A percentile compares a stretch with the other conserved stretches of the same genome.
Conservation (phyloP, 768 basidiomycete species). For the Daedaleopsis nitida region DNA sequence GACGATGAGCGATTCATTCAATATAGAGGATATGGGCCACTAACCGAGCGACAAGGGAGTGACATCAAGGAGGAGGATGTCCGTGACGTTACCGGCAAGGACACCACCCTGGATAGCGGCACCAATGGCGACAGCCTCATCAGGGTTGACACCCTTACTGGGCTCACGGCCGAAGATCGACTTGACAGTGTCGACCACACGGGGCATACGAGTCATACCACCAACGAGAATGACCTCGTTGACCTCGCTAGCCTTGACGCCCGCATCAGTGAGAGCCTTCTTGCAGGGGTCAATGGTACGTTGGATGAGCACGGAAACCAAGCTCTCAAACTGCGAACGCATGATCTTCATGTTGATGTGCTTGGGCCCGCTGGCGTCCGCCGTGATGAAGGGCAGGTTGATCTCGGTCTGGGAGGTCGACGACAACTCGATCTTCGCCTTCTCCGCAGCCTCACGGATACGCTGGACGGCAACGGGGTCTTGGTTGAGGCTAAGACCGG, state of each 20-base stretch:
- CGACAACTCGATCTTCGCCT: slow-evolving; percentile 98
- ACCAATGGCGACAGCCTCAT: slow-evolving; percentile 98
- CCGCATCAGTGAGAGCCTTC: slow-evolving; percentile 94
- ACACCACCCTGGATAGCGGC: slow-evolving; percentile 99
- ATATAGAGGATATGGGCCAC: slow-evolving; percentile 22
- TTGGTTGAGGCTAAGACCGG: slow-evolving; percentile 73
- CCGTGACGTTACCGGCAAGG: slow-evolving; percentile 93
- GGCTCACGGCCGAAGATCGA: slow-evolving; percentile 93
- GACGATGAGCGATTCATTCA: not conserved
- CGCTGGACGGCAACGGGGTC: slow-evolving; percentile 99
- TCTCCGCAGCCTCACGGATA: slow-evolving; percentile 98
- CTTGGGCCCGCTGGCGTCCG: slow-evolving; percentile 92
- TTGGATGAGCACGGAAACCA: slow-evolving; percentile 81
- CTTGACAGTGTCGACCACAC: slow-evolving; percentile 93
- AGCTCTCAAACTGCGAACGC: slow-evolving; percentile 87
- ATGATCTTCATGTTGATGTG: slow-evolving; percentile 93
- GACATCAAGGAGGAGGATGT: slow-evolving; percentile 92
- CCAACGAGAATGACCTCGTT: slow-evolving; percentile 98
- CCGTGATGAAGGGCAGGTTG: slow-evolving; percentile 98
- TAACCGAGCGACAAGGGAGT: slow-evolving; percentile 96
- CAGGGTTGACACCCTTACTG: slow-evolving; percentile 98
- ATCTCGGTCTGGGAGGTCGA: slow-evolving; percentile 95
- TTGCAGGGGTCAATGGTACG: slow-evolving; percentile 95
- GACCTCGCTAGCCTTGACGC: slow-evolving; percentile 89
- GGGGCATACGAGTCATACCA: slow-evolving; percentile 98